phyloP scores from a whole-genome alignment of 805 yeast species.

The Candida quercuum region DNA sequence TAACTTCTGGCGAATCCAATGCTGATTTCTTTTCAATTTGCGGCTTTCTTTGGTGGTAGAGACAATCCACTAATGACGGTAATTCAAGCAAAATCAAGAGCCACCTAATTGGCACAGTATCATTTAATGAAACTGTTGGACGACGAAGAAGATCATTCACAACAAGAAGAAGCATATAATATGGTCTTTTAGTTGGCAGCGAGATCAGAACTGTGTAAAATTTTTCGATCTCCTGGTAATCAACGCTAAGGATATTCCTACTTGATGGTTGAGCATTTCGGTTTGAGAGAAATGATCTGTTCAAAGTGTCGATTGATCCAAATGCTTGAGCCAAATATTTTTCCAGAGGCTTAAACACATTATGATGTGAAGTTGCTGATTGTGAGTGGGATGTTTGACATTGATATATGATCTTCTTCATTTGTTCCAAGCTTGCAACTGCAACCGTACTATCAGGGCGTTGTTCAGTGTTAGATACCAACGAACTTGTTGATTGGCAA shows the following conservation, averaged over 20 bases:
- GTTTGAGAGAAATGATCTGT: slow-evolving; percentile 43
- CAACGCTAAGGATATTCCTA: slow-evolving; percentile 36
- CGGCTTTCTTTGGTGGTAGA: slow-evolving; percentile 25
- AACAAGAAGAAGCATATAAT: slow-evolving; percentile 47
- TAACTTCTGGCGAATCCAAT: slow-evolving; percentile 44
- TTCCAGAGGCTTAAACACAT: slow-evolving; percentile 45
- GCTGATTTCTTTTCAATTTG: background rate
- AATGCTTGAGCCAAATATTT: slow-evolving; percentile 42
- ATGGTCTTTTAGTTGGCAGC: slow-evolving; percentile 59
- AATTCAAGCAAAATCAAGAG: slow-evolving; percentile 61
- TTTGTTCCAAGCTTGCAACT: background rate
- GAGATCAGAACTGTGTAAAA: slow-evolving; percentile 41
- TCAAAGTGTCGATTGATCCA: slow-evolving; percentile 40
- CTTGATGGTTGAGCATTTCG: slow-evolving; percentile 18
- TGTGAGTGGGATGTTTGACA: slow-evolving; percentile 4
- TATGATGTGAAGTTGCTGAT: slow-evolving; percentile 12
- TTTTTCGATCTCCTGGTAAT: slow-evolving; percentile 40
- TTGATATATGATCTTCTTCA: slow-evolving; percentile 2
- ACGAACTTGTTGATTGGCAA: slow-evolving; percentile 47
- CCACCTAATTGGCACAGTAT: slow-evolving; percentile 48
- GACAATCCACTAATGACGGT: slow-evolving; percentile 52
- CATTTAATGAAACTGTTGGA: slow-evolving; percentile 32
- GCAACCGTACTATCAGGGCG: background rate
- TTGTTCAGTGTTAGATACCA: slow-evolving; percentile 8
- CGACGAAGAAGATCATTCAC: slow-evolving; percentile 48